These are phyloP conservation scores for Blastobotrys elegans DNA, from an alignment of 1,139 yeast genomes.

Conservation along the genomic window DNA sequence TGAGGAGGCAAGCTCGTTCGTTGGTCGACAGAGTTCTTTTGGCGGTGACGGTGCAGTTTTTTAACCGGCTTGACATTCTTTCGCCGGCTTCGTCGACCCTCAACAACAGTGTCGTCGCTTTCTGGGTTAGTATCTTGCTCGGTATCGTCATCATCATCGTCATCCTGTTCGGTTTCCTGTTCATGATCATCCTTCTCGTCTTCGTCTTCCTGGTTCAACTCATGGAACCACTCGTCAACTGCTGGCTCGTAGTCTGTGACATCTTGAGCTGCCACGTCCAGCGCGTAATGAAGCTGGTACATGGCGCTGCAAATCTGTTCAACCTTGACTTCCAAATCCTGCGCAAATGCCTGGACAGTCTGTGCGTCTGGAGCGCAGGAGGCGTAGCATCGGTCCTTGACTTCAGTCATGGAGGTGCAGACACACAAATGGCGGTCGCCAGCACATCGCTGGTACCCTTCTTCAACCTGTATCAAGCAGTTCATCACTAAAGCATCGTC, in stretches of 20 bases:
- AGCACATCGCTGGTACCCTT: slow-evolving; percentile 12
- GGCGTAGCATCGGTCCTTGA: slow-evolving; percentile 10
- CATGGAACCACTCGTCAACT: background rate
- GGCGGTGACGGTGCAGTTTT: too few relatives aligned
- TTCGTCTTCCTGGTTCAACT: background rate
- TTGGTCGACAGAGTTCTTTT: too few relatives aligned
- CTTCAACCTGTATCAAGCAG: slow-evolving; percentile 13
- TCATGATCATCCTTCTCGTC: background rate
- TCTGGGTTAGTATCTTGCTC: background rate
- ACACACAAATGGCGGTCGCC: slow-evolving; percentile 11
- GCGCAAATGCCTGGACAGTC: background rate
- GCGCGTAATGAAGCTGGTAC: slow-evolving; percentile 1
- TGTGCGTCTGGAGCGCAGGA: slow-evolving; percentile 1
- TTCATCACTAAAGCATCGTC: background rate
- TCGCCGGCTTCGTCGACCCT: background rate
- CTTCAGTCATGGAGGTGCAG: slow-evolving; percentile 10
- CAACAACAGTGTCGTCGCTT: background rate
- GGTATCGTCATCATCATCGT: background rate
- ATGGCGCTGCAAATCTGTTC: slow-evolving; percentile 1
- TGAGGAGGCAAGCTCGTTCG: too few relatives aligned
- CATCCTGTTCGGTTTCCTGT: background rate
- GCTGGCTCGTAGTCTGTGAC: too few relatives aligned
- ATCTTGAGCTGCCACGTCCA: too few relatives aligned
- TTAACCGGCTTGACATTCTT: background rate
- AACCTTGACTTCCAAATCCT: background rate